Base-by-base conservation (phyloP, 1,284 basidiomycete genomes). In the Phylloboletellus chloephorus region DNA sequence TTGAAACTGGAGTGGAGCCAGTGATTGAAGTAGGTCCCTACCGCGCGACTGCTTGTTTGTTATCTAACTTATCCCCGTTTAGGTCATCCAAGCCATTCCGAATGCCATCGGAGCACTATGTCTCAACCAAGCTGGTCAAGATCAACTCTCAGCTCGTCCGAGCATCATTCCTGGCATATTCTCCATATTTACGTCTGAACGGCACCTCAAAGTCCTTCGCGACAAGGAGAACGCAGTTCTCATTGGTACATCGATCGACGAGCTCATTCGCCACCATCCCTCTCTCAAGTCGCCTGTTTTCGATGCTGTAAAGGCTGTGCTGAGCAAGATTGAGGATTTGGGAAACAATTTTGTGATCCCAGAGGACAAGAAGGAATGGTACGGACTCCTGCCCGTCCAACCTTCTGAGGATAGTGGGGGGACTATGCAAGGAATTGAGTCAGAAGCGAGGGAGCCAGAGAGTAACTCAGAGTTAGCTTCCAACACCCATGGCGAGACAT, bases 61-160 rank as follows among this genome's bases (percentile, higher is more conserved):
- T 25, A 19, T 37, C 31, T 15, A 41, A 5, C 2, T 37, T 40
- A 44, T 31, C 17, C 44, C 29, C 37, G 22, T 36, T 33, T 21
- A 94, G 82, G 86, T 97, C 39, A 82, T 98, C 38, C 84, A 88
- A 69, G 81, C 93, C 0, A 82, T 98, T 41, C 89, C 94, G 0
- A 95, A 95, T 54, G 95, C 93, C n/a, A 81, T 98, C 40, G 94
- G 95, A 24, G 96, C 96, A 0, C 73, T 98, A 31, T 98, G 95
- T 61, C 76, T 99, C 41, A 99, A 99, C 58, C 83, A 90, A 52
- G 71, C 78, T 3, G 96, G 96, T 3, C 81, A 96, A 52, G 78
- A 88, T 26, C 86, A 90, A 54, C 78, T 97, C 29, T 67, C 80
- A 11, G 75, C 76, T 8, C 81, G 84, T 33, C 84, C 88, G 1